Evolutionary conservation across 495 filamentous ascomycete genomes (phyloP).

Genomic region (Daldinia caldariorum): DNA sequence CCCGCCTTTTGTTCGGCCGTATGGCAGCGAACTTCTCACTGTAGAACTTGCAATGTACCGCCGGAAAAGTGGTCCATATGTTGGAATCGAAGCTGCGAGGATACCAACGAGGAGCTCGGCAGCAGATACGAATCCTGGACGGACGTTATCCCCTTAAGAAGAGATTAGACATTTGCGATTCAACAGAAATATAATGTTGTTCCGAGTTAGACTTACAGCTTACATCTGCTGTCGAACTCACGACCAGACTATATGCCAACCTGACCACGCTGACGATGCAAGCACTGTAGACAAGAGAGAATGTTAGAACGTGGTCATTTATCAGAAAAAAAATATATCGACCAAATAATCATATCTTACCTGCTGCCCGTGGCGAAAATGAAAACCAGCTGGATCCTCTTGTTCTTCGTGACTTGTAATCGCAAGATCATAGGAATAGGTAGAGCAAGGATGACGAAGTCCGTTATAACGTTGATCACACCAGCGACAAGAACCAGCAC

Average conservation of each 20-base stretch:
- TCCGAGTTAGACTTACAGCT: neutral
- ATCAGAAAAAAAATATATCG: neutral
- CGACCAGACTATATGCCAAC: conserved; percentile 2
- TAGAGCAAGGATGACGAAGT: neutral
- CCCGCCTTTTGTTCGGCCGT: neutral
- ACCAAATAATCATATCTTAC: neutral
- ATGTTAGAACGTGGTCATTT: neutral
- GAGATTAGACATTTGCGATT: neutral
- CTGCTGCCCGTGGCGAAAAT: neutral
- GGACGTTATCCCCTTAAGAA: conserved; percentile 1
- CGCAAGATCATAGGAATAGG: conserved; percentile 4
- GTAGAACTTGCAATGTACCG: neutral
- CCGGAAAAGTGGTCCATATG: conserved; percentile 2
- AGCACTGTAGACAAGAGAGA: neutral
- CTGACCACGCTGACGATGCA: neutral
- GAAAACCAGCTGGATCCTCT: neutral
- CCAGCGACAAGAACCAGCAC: neutral
- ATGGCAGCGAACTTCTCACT: neutral
- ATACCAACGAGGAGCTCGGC: conserved; percentile 2
- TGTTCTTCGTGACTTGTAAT: neutral
- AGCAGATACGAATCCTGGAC: neutral
- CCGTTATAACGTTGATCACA: neutral
- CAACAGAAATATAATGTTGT: neutral
- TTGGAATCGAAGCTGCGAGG: conserved; percentile 3
- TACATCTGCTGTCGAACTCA: neutral